phyloP scores from a whole-genome alignment of 148 eudicot genomes.

The Chenopodium suecicum region DNA sequence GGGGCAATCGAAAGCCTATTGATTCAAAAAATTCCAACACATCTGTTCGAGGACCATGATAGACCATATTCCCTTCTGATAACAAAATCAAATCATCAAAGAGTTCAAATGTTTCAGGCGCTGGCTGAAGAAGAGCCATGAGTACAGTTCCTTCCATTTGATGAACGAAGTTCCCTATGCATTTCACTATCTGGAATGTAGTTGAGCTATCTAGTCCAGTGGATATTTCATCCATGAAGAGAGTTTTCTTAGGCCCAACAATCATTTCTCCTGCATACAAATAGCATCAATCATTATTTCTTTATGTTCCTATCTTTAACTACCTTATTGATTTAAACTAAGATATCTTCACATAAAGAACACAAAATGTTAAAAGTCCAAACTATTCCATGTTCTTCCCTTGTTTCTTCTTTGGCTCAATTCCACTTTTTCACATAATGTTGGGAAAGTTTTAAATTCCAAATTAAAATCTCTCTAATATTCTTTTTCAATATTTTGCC shows the following conservation, averaged over 20 bases:
- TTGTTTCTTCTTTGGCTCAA: conserved; percentile 2
- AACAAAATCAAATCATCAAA: conserved; percentile 76
- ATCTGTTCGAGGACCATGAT: conserved; percentile 71
- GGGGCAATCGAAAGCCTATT: conserved; percentile 65
- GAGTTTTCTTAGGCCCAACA: conserved; percentile 86
- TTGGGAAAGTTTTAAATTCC: background rate
- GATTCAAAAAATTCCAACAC: conserved; percentile 74
- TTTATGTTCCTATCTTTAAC: background rate
- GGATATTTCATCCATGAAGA: conserved; percentile 90
- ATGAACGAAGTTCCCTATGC: conserved; percentile 66
- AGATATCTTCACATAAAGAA: background rate
- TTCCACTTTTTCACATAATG: background rate
- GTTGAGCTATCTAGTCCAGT: conserved; percentile 92
- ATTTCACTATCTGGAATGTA: conserved; percentile 79
- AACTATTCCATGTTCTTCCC: background rate
- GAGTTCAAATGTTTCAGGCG: conserved; percentile 86
- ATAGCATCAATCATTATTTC: background rate
- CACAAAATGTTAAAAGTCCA: background rate
- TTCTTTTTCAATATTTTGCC: background rate
- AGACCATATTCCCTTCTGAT: conserved; percentile 67
- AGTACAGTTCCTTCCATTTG: conserved; percentile 79
- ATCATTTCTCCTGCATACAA: conserved; percentile 76
- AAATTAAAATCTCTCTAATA: background rate
- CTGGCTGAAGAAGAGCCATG: conserved; percentile 96
- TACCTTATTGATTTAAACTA: background rate